Evolutionary conservation across 1,284 basidiomycete genomes (phyloP), one percentile per base, ranked within the genome.

Genomic region (Naganishia sp.): DNA sequence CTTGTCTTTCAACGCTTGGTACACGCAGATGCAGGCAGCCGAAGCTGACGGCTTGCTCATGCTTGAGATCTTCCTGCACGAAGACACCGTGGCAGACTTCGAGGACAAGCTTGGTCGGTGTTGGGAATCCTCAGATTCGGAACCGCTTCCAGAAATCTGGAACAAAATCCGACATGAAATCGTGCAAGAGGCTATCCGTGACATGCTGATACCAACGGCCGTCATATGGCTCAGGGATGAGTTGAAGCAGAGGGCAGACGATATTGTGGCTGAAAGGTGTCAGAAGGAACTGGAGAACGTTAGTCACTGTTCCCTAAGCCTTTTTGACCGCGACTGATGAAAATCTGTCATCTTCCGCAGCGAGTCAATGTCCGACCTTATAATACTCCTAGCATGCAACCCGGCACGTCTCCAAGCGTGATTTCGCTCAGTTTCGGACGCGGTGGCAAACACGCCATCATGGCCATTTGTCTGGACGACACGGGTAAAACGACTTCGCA

Each of bases 341-440:
- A 71, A 63, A 2, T 39, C 33, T 13, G 33, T 13, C 18, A 39
- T 39, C 28, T 39, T 36, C 52, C 21, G 23, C 64, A 81, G 78
- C 74, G 82, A 50, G 77, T 81, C 66, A 79, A 82, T 68, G 78
- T 81, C 11, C 89, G 89, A 3, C 90, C 94, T 0, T 94, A 87
- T 73, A 79, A 81, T 55, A 84, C 86, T 3, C 80, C 83, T 5
- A 84, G 85, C 31, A 85, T 89, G 78, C 83, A 84, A 66, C 81
- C 83, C 49, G 90, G 89, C 18, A 88, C 91, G 55, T 85, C 86
- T 0, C 88, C 93, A 0, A 88, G 90, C 7, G 93, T 99, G 4
- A 83, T 99, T 45, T 92, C 95, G 5, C 81, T 97, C 66, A 97
- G 95, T 4, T 93, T 94, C 86, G 96, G 96, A 53, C 89, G 90